Evolutionary conservation across 805 yeast species (phyloP).

Genomic region (Barnettozyma siamensis): DNA sequence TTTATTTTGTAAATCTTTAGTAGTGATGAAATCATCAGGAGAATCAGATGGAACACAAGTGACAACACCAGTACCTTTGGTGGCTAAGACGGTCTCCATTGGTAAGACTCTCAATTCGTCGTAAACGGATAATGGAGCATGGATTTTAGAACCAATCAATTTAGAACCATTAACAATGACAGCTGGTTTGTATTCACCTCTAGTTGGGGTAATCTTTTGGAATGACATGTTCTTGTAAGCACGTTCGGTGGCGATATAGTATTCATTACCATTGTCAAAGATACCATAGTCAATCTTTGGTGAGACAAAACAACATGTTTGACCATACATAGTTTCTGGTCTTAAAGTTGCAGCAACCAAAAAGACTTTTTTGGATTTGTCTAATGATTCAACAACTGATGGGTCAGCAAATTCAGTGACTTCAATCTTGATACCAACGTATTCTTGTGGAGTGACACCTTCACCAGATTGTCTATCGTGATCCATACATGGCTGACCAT

Average conservation of each 20-base stretch:
- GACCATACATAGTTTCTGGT: slow-evolving; percentile 99
- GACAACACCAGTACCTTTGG: slow-evolving; percentile 98
- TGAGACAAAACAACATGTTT: slow-evolving; percentile 95
- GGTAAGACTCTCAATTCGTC: slow-evolving; percentile 79
- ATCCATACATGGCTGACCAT: slow-evolving; percentile 99
- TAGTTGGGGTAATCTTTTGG: slow-evolving; percentile 85
- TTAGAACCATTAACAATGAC: slow-evolving; percentile 59
- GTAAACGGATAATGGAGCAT: slow-evolving; percentile 74
- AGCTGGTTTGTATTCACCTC: slow-evolving; percentile 69
- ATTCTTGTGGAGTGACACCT: slow-evolving; percentile 95
- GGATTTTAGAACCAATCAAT: slow-evolving; percentile 80
- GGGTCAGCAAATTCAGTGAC: slow-evolving; percentile 51
- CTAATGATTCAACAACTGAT: slow-evolving; percentile 34
- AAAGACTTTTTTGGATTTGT: slow-evolving; percentile 57
- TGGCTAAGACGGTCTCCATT: slow-evolving; percentile 93
- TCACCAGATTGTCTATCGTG: slow-evolving; percentile 97
- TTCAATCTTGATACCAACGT: slow-evolving; percentile 85
- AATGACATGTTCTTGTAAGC: slow-evolving; percentile 96
- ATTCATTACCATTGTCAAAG: slow-evolving; percentile 74
- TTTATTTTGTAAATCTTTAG: slow-evolving; percentile 76
- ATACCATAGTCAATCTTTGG: slow-evolving; percentile 92
- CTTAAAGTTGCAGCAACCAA: slow-evolving; percentile 95
- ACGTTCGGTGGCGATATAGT: slow-evolving; percentile 84
- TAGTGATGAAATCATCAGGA: slow-evolving; percentile 92
- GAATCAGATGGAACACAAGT: slow-evolving; percentile 99